Evolutionary conservation across 805 yeast genomes (phyloP), one percentile per base, ranked within the genome.

Genomic region (Candida sphagnicola): DNA sequence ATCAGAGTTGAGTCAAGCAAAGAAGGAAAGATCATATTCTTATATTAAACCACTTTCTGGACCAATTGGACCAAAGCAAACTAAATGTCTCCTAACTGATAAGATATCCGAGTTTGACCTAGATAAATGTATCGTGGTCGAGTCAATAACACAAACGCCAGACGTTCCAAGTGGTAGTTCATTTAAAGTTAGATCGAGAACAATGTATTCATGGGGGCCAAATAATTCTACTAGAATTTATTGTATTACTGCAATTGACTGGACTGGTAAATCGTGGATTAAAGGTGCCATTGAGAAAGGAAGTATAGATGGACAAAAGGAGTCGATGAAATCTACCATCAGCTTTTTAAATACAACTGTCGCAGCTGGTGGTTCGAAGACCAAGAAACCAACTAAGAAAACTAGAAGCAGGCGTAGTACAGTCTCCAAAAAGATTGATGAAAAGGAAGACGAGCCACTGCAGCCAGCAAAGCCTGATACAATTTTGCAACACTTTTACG

Each of bases 121-220:
- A 14, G 65, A 72, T 5, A 61, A 66, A 18, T 62, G 56, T 40
- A 66, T 79, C 16, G 64, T 68, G 21, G 76, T 80, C 2, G 67
- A 72, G 2, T 85, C 82, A 46, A 56, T 67, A 1, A 79, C 89
- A 0, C 74, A 70, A 35, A 81, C 88, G 0, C 95, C 93, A 0
- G 93, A 85, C 61, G 87, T 85, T n/a, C 95, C 95, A 0, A 78
- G 85, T 24, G 93, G 95, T 5, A 73, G 68, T 45, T 67, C 83
- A 0, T 85, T 85, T 48, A 68, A 72, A 34, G 83, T 82, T 3
- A 67, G 71, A 38, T 81, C 93, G 2, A 65, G 70, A 19, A 70
- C 74, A 25, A 72, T 71, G 47, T 58, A 83, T 5, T 67, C 77
- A 8, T 85, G 95, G 93, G 85, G 72, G 3, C 65, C 63, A 2